A percentile compares a stretch with the other conserved stretches of the same genome.
Conservation (phyloP, 345 rosid genomes). For the Cochlearia excelsa region DNA sequence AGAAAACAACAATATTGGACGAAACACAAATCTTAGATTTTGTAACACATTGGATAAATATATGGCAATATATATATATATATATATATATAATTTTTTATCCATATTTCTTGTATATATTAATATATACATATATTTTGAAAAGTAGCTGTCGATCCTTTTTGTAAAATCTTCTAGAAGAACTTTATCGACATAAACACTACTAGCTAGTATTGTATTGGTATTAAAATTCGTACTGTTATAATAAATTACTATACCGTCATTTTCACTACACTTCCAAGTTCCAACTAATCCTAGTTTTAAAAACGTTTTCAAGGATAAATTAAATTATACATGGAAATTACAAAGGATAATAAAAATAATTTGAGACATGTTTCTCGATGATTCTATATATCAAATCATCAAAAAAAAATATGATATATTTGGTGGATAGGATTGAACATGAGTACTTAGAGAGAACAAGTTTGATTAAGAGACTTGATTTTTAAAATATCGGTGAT, state of each 20-base stretch:
- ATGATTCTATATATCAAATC: conserved; percentile 4
- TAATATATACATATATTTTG: conserved; percentile 4
- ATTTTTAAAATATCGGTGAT: too few species aligned
- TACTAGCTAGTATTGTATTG: too few species aligned
- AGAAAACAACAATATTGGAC: conserved; percentile 20
- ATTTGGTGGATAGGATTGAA: conserved; percentile 30
- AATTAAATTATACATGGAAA: conserved; percentile 9
- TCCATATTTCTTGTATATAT: too few species aligned
- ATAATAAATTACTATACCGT: too few species aligned
- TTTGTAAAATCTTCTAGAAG: too few species aligned
- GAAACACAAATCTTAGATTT: conserved; percentile 30
- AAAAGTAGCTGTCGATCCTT: too few species aligned
- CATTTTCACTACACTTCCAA: too few species aligned
- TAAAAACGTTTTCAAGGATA: background rate
- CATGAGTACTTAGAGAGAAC: conserved; percentile 23
- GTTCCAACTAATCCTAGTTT: background rate
- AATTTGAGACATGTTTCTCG: background rate
- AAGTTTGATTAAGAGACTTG: too few species aligned
- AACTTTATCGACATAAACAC: too few species aligned
- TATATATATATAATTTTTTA: too few species aligned
- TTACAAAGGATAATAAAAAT: conserved; percentile 10
- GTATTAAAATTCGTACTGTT: too few species aligned
- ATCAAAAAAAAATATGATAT: conserved; percentile 19
- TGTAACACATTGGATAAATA: conserved; percentile 37
- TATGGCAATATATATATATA: conserved; percentile 1